Evolutionary conservation across 805 yeast species (phyloP), one percentile per base, ranked within the genome.

Genomic region (Wickerhamomyces rabaulensis): DNA sequence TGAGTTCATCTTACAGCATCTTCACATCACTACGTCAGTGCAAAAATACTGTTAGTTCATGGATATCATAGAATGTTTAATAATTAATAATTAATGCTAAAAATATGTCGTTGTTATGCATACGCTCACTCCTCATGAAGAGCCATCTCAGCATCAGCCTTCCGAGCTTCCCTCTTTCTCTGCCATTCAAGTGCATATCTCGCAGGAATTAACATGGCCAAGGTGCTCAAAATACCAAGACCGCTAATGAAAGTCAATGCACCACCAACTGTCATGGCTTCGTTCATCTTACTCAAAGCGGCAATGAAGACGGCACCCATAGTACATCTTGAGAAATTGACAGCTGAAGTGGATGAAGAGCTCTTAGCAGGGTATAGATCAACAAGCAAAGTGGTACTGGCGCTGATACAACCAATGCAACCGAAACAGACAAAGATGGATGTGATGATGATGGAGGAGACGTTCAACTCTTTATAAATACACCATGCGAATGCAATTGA

Each of bases 401-500:
- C 72, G 15, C 84, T 73, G 37, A 84, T 58, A 39, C 79, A 75
- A 42, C 79, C 76, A 52, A 83, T 74, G 6, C 83, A 70, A n/a
- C 82, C 73, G 49, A 74, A 63, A 7, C 91, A 79, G 2, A 80
- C 70, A 44, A 83, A 60, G 40, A 79, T 80, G 6, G 83, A 70
- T 48, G 78, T 67, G 1, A 87, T 73, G n/a, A 87, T 65, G 6
- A 86, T 78, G 1, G 44, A 23, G 0, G 82, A 72, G 4, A 36
- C 16, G 12, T 36, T 19, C 4, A 73, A 71, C 26, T 68, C 62
- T 23, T 65, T 63, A 27, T 76, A 69, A n/a, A 87, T 57, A 50
- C 88, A 78, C 96, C 96, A 88, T 2, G 95, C 95, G 62, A 76
- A 85, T 23, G 79, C 64, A 2, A 82, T 48, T 0, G 78, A 53